These are phyloP conservation scores for Thermothelomyces thermophilus DNA, from an alignment of 2,329 filamentous ascomycete genomes.

Conservation along the genomic window DNA sequence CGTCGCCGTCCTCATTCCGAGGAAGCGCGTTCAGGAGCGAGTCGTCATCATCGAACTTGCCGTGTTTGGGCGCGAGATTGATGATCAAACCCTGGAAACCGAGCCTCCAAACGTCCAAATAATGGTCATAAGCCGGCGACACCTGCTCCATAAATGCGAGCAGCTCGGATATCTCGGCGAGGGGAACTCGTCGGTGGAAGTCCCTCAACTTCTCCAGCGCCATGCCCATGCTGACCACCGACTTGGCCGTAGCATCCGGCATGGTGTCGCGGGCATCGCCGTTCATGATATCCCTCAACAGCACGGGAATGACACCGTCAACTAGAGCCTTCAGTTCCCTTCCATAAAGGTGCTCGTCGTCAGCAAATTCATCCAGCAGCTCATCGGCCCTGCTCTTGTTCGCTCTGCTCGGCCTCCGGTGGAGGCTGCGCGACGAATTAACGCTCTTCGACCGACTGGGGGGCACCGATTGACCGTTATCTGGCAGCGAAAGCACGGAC, in stretches of 20 bases:
- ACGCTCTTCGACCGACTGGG: constrained; percentile 61
- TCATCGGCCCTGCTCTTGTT: constrained; percentile 65
- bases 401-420: constrained; percentile 61
- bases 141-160: constrained; percentile 76
- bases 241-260: constrained; percentile 63
- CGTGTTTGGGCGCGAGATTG: constrained; percentile 69
- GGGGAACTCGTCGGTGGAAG: constrained; percentile 72
- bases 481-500: constrained; percentile 75
- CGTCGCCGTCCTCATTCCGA: constrained; percentile 57
- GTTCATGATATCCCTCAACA: constrained; percentile 77
- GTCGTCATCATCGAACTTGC: constrained; percentile 49
- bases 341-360: constrained; percentile 82
- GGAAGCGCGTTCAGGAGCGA: constrained; percentile 54
- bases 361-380: constrained; percentile 69
- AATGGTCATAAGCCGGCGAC: constrained; percentile 73
- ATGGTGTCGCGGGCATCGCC: constrained; percentile 49
- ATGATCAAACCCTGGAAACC: constrained; percentile 94
- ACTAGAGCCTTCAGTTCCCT: constrained; percentile 88
- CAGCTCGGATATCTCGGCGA: constrained; percentile 63
- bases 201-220: constrained; percentile 77
- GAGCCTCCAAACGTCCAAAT: constrained; percentile 81
- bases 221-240: constrained; percentile 91
- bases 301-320: constrained; percentile 88
- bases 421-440: constrained; percentile 70
- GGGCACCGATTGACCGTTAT: constrained; percentile 40